phyloP scores from a whole-genome alignment of 441 rosid genomes.

The Populus hybrid region DNA sequence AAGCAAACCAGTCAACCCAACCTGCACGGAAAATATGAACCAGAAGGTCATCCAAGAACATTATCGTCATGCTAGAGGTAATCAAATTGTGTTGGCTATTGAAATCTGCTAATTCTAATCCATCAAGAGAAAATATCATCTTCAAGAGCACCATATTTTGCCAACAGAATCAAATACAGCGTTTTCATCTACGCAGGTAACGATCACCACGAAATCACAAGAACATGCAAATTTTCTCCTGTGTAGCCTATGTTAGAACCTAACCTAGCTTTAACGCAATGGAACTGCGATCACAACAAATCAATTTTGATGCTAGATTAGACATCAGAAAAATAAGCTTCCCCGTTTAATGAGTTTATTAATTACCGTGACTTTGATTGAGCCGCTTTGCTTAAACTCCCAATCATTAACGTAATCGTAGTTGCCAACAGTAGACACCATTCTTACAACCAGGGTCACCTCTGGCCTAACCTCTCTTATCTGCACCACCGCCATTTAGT shows the following conservation, averaged over 20 bases:
- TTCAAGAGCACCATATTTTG: not conserved
- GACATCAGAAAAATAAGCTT: not conserved
- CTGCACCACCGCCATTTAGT: slow-evolving; percentile 21
- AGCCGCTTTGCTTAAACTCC: slow-evolving; percentile 63
- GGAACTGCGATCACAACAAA: not conserved
- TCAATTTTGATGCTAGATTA: not conserved
- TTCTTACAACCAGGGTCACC: slow-evolving; percentile 48
- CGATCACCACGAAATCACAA: not conserved
- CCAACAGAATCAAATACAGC: not conserved
- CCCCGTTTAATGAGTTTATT: not conserved
- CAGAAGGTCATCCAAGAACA: not conserved
- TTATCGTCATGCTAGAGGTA: not conserved
- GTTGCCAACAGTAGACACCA: slow-evolving; percentile 48
- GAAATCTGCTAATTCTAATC: not conserved
- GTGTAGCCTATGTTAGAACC: not conserved
- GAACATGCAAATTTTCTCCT: not conserved
- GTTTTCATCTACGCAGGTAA: not conserved
- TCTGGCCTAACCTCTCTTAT: slow-evolving; percentile 54
- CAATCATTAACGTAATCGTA: slow-evolving; percentile 58
- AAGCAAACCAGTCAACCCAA: slow-evolving; percentile 44
- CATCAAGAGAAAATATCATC: not conserved
- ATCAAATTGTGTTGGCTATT: not conserved
- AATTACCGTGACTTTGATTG: slow-evolving; percentile 47
- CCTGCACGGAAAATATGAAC: slow-evolving; percentile 17
- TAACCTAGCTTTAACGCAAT: not conserved